These are phyloP conservation scores for Alloteropsis semialata DNA, from an alignment of 176 grass and related monocot species.

Conservation along the genomic window DNA sequence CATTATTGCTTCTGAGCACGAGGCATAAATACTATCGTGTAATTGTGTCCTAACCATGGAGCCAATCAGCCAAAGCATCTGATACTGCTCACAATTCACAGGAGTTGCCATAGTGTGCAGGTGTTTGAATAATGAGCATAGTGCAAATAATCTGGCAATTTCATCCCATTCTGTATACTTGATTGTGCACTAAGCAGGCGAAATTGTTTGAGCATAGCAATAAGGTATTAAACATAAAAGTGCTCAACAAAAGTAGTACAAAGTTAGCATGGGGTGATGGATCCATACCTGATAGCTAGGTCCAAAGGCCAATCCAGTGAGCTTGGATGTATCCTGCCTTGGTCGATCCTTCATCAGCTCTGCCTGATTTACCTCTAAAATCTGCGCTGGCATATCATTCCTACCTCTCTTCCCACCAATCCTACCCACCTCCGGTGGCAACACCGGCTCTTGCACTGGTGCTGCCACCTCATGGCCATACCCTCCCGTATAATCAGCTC, in stretches of 20 bases:
- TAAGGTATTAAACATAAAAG: constrained; percentile 1
- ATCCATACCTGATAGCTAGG: constrained; percentile 81
- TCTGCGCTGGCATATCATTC: constrained; percentile 61
- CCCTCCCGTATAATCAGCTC: constrained; percentile 33
- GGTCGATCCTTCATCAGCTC: constrained; percentile 94
- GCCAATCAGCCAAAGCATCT: not conserved
- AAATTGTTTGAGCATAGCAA: not conserved
- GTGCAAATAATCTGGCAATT: not conserved
- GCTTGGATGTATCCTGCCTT: constrained; percentile 72
- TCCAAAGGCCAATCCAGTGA: constrained; percentile 88
- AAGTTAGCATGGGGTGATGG: not conserved
- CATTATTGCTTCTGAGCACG: not conserved
- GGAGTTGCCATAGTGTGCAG: not conserved
- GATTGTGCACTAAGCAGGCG: not conserved
- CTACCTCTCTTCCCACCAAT: constrained; percentile 82
- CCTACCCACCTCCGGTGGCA: constrained; percentile 47
- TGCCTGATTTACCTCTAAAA: constrained; percentile 86
- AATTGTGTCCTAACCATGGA: not conserved
- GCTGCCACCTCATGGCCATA: constrained; percentile 13
- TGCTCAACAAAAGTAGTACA: not conserved
- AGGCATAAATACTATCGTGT: not conserved
- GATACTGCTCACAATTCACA: not conserved
- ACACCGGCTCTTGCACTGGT: constrained; percentile 17
- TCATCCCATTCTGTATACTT: not conserved
- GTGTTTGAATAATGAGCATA: not conserved